Evolutionary conservation across 495 filamentous ascomycete genomes (phyloP), one percentile per base, ranked within the genome.

Genomic region (Penicillium chermesinum): DNA sequence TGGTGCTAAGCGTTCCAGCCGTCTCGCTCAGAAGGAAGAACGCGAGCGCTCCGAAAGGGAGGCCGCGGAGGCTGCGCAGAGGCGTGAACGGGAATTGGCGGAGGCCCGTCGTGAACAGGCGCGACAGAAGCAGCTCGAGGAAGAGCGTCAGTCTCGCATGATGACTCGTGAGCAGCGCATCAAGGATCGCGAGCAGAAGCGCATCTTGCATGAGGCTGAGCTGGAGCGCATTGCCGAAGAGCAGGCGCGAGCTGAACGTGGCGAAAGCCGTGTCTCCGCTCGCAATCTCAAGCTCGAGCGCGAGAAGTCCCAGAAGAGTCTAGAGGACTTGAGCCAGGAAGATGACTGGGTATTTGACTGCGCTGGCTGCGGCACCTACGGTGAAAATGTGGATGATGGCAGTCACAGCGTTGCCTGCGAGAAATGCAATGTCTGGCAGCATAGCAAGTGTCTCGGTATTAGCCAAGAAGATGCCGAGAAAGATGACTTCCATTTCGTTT

Each of bases 271-370:
- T 40, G 67, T 84, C 43, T 94, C 88, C 14, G 87, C 91, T 50
- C 81, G 90, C 20, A 83, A 89, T 54, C 73, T 88, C 35, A 83
- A 86, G 57, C 81, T 81, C 4, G 85, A 91, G 58, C 82, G 90
- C 49, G 87, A 89, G 48, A 82, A 76, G 63, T 85, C 82, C 32
- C 81, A 84, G 63, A 83, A 72, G 66, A 85, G 83, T 27, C 65
- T 95, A 27, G 78, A 84, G 41, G 80, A 87, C 41, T 71, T 94
- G 14, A 76, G 78, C 1, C 80, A 90, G 57, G 85, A 91, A 40
- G 88, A 89, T 10, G 81, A 91, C 42, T 96, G 93, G 93, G 76
- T 89, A 22, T 97, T 98, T 60, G 93, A 97, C 59, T 98, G 93
- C 65, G 75, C 80, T 19, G 78, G 85, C 12, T 98, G 93, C 65